Conservation (phyloP, 1,284 basidiomycete genomes). For the Gomphus bonarii region DNA sequence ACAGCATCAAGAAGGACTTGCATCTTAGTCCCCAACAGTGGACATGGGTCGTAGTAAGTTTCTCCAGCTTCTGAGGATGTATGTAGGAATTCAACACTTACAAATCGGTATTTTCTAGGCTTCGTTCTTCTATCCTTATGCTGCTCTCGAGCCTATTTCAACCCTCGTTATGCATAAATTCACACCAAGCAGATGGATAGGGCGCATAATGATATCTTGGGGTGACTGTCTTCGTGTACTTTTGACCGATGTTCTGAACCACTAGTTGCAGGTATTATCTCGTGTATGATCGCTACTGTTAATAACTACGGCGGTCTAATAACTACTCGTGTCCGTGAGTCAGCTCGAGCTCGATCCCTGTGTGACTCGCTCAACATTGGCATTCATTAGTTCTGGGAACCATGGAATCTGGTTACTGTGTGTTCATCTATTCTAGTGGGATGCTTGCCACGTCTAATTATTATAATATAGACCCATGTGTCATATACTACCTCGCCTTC, state of each 20-base stretch:
- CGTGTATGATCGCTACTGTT: background rate
- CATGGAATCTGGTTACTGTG: conserved; percentile 1
- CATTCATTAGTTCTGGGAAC: background rate
- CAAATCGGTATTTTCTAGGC: background rate
- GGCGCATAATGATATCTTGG: conserved; percentile 3
- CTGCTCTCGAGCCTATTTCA: background rate
- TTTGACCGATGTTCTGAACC: background rate
- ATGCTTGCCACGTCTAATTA: background rate
- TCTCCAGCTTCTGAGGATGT: background rate
- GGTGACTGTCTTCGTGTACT: background rate
- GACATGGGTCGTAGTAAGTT: background rate
- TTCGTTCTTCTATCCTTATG: background rate
- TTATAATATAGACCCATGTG: background rate
- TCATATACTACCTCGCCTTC: conserved; percentile 1
- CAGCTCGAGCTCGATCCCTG: background rate
- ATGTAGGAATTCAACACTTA: background rate
- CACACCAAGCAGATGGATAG: conserved; percentile 3
- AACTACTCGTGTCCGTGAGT: conserved; percentile 2
- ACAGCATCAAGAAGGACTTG: background rate
- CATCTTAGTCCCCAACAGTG: conserved; percentile 1
- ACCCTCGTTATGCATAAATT: conserved; percentile 1
- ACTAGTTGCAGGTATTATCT: background rate
- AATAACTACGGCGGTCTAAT: background rate
- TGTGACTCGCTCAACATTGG: background rate
- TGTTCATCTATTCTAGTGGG: background rate